phyloP scores from a whole-genome alignment of 2,329 filamentous ascomycete species.

The Acephala macrosclerotiorum region DNA sequence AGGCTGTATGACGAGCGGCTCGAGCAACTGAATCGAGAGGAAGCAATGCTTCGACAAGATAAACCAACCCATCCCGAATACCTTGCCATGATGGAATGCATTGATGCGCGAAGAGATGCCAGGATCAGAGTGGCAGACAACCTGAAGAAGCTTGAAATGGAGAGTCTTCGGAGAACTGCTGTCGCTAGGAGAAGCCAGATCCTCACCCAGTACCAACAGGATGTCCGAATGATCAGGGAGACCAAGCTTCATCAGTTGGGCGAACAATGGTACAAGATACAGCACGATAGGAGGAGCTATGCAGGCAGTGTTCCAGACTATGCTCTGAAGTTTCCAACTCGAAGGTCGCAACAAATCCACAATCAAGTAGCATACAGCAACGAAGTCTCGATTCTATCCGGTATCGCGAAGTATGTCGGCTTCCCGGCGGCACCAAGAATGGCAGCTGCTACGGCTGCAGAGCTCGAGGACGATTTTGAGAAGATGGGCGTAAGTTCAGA shows the following conservation, averaged over 20 bases:
- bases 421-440: slow-evolving; percentile 95
- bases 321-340: slow-evolving; percentile 80
- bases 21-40: slow-evolving; percentile 77
- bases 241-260: slow-evolving; percentile 81
- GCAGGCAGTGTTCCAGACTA: slow-evolving; percentile 84
- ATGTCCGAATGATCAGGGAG: slow-evolving; percentile 83
- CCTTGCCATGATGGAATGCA: slow-evolving; percentile 85
- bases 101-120: slow-evolving; percentile 82
- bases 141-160: slow-evolving; percentile 75
- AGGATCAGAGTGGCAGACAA: slow-evolving; percentile 79
- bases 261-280: slow-evolving; percentile 90
- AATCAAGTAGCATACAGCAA: slow-evolving; percentile 93
- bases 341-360: slow-evolving; percentile 77
- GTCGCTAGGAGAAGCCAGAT: slow-evolving; percentile 85
- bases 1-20: slow-evolving; percentile 91
- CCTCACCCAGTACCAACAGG: slow-evolving; percentile 90
- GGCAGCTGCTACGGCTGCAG: slow-evolving; percentile 71
- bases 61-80: slow-evolving; percentile 88
- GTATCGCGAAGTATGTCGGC: slow-evolving; percentile 92
- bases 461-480: slow-evolving; percentile 86
- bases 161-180: slow-evolving; percentile 76
- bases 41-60: slow-evolving; percentile 64
- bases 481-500: slow-evolving; percentile 79
- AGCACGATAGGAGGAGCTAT: slow-evolving; percentile 82
- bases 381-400: slow-evolving; percentile 90